These are phyloP conservation scores for Mycena polygramma DNA, from an alignment of 768 basidiomycete species.

Conservation along the genomic window DNA sequence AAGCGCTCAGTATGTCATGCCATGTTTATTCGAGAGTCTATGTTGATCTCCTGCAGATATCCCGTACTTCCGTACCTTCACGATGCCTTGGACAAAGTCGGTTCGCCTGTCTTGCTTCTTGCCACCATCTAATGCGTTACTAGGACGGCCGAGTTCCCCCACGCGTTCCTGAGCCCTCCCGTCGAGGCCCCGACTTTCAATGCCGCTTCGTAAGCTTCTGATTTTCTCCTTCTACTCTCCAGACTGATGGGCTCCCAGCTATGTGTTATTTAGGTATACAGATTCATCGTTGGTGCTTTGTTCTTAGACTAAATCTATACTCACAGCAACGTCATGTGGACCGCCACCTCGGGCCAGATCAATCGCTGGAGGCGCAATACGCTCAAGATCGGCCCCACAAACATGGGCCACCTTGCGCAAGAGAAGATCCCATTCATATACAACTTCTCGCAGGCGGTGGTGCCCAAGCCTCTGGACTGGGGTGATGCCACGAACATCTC, in stretches of 20 bases:
- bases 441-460: constrained; percentile 77
- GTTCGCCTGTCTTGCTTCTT: constrained; percentile 31
- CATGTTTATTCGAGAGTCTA: neutral
- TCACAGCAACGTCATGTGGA: constrained; percentile 71
- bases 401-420: constrained; percentile 71
- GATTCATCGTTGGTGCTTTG: neutral
- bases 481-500: constrained; percentile 68
- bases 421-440: constrained; percentile 70
- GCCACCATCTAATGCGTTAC: constrained; percentile 71
- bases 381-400: constrained; percentile 63
- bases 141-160: constrained; percentile 73
- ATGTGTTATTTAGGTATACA: constrained; percentile 71
- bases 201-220: constrained; percentile 60
- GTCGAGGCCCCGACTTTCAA: constrained; percentile 76
- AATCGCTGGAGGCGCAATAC: constrained; percentile 72
- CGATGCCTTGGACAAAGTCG: constrained; percentile 42
- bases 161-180: constrained; percentile 73
- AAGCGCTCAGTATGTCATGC: constrained; percentile 63
- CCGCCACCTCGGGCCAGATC: constrained; percentile 73
- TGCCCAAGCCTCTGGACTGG: constrained; percentile 81
- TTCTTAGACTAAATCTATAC: constrained; percentile 4
- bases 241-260: too few species aligned
- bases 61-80: constrained; percentile 76
- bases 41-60: constrained; percentile 54
- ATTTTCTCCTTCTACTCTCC: too few species aligned